Evolutionary conservation across 805 yeast genomes (phyloP), one percentile per base, ranked within the genome.

Genomic region (Candida suzukii): DNA sequence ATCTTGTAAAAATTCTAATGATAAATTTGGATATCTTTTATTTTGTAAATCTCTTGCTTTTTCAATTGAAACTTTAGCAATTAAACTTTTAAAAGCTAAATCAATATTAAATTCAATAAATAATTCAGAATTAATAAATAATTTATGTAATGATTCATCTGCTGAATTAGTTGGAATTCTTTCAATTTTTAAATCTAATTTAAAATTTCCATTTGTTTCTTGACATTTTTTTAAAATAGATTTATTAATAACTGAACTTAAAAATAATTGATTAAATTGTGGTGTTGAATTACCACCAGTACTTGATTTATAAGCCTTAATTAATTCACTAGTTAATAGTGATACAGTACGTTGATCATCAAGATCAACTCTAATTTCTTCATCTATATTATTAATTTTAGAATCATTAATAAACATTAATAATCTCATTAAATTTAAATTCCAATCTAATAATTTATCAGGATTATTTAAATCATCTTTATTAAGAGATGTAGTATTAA

Each of bases 391-490:
- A 39, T 16, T 12, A 40, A 39, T 11, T 35, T 4, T 35, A 6
- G 19, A 3, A 12, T 27, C 25, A 33, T 61, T 63, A 28, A 72
- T 51, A 37, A 73, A 64, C 29, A 73, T 59, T 46, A 71, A 64
- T 38, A 74, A 69, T 37, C 79, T 54, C 16, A 76, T 66, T 34
- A 73, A 69, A 47, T 73, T 73, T 39, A 73, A 58, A 49, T 72
- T 72, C 78, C 78, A 73, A 50, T 73, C 78, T 12, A 73, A 61
- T 13, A 73, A 53, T 16, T 63, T 54, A 46, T 71, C 75, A 5
- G 56, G 52, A 16, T 25, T 66, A 64, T 39, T 37, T 5, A 31
- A 29, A 20, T 17, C 14, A 16, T 38, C 40, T 25, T 10, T 3
- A 16, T 26, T 22, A 16, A 43, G 38, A 38, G 35, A 41, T 25